Percentiles rank a stretch among this genome's conserved stretches.
Evolutionary conservation across 208 protist genomes (phyloP).

Genomic region (Vickermania spadyakhi): DNA sequence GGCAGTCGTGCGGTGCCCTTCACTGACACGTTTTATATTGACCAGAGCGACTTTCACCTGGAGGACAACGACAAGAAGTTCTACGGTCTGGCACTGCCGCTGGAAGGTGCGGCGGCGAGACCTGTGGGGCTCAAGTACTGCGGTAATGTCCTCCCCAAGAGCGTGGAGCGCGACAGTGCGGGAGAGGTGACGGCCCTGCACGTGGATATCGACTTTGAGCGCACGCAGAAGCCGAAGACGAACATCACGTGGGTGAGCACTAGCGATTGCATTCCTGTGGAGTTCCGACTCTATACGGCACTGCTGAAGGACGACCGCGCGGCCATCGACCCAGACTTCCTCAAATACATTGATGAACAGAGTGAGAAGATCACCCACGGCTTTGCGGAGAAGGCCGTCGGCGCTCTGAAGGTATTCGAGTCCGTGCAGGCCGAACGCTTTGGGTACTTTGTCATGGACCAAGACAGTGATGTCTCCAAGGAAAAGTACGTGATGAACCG

Average conservation of each 20-base stretch:
- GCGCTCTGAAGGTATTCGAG: constrained; percentile 38
- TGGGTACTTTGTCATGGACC: constrained; percentile 88
- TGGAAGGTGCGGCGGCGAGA: constrained; percentile 39
- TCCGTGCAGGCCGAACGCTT: constrained; percentile 88
- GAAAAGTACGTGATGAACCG: constrained; percentile 82
- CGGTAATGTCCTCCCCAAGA: constrained; percentile 79
- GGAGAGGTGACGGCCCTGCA: constrained; percentile 64
- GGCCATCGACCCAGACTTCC: constrained; percentile 75
- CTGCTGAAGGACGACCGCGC: constrained; percentile 84
- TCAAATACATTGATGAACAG: constrained; percentile 82
- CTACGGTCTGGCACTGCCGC: constrained; percentile 51
- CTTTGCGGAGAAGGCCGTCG: constrained; percentile 55
- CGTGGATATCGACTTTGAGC: constrained; percentile 81
- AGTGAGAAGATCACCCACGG: constrained; percentile 62
- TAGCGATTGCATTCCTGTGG: constrained; percentile 38
- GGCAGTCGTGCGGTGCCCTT: constrained; percentile 85
- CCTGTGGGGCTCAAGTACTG: constrained; percentile 83
- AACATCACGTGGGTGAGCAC: constrained; percentile 89
- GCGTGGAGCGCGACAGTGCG: constrained; percentile 56
- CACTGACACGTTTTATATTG: constrained; percentile 94
- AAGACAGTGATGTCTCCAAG: constrained; percentile 31
- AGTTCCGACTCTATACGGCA: constrained; percentile 69
- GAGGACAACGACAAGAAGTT: constrained; percentile 81
- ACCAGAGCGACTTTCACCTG: constrained; percentile 93
- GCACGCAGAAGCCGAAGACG: constrained; percentile 80